Conservation (phyloP, 345 rosid genomes). For the Ailanthus altissimus region DNA sequence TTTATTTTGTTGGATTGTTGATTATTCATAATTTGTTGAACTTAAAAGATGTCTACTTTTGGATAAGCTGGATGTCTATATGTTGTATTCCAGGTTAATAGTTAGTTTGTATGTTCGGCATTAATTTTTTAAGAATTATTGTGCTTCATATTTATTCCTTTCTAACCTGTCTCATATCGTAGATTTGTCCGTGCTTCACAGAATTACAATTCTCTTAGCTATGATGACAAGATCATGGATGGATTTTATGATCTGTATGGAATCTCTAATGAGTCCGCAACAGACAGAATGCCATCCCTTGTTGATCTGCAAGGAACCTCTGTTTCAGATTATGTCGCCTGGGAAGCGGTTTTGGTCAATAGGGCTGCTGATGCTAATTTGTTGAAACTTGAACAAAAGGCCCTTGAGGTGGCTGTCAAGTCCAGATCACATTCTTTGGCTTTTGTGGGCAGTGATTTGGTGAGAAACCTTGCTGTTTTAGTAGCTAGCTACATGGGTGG, state of each 20-base stretch:
- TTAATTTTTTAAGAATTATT: conserved; percentile 22
- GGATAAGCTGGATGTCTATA: not conserved
- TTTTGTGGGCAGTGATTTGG: conserved; percentile 49
- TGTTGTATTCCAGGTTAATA: not conserved
- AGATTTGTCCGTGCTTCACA: conserved; percentile 69
- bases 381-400: conserved; percentile 76
- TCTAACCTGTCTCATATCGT: conserved; percentile 60
- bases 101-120: not conserved
- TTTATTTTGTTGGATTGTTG: not conserved
- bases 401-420: conserved; percentile 60
- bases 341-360: conserved; percentile 93
- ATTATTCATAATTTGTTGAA: not conserved
- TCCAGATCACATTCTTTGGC: conserved; percentile 55
- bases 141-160: conserved; percentile 35
- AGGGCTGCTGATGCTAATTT: conserved; percentile 72
- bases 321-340: conserved; percentile 52
- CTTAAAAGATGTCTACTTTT: not conserved
- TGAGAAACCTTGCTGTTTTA: conserved; percentile 67
- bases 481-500: conserved; percentile 96
- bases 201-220: conserved; percentile 91
- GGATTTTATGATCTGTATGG: conserved; percentile 93
- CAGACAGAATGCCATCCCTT: conserved; percentile 80
- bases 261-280: conserved; percentile 47
- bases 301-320: conserved; percentile 85
- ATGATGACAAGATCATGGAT: conserved; percentile 95